Conservation (phyloP, 441 rosid genomes). For the Brassica hybrid region DNA sequence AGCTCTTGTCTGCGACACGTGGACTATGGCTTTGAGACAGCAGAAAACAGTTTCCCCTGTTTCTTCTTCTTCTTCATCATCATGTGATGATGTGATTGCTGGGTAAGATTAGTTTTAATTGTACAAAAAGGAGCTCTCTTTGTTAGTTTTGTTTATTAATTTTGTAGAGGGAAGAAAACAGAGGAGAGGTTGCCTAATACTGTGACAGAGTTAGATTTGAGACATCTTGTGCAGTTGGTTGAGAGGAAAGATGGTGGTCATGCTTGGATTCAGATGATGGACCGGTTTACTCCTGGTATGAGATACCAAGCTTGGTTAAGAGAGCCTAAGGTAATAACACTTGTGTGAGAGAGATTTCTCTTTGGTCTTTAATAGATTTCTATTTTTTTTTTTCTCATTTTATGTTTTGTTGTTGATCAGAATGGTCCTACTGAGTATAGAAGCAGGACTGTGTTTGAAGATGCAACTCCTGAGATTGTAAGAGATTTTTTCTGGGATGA, state of each 20-base stretch:
- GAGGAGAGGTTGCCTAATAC: conserved; percentile 50
- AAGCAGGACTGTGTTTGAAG: conserved; percentile 67
- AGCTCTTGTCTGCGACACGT: conserved; percentile 44
- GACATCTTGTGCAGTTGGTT: conserved; percentile 59
- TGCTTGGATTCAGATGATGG: conserved; percentile 77
- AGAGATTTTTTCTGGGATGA: conserved; percentile 95
- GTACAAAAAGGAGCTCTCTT: no score
- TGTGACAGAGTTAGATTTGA: conserved; percentile 64
- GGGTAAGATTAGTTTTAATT: conserved; percentile 28
- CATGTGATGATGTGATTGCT: conserved; percentile 17
- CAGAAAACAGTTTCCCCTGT: conserved; percentile 48
- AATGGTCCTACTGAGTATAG: conserved; percentile 78
- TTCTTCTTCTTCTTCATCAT: conserved; percentile 1
- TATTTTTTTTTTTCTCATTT: neutral
- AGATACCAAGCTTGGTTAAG: conserved; percentile 81
- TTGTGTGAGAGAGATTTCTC: neutral
- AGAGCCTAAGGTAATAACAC: conserved; percentile 63
- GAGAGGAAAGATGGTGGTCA: conserved; percentile 80
- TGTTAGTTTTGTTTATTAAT: conserved; percentile 24
- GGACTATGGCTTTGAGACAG: conserved; percentile 42
- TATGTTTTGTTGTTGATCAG: conserved; percentile 39
- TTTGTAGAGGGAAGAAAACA: conserved; percentile 49
- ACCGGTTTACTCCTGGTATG: conserved; percentile 64
- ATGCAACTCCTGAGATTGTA: conserved; percentile 63
- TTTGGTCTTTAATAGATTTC: conserved; percentile 13